Evolutionary conservation across 2,329 filamentous ascomycete genomes (phyloP), one percentile per base, ranked within the genome.

Genomic region (Neopestalotiopsis sp.): DNA sequence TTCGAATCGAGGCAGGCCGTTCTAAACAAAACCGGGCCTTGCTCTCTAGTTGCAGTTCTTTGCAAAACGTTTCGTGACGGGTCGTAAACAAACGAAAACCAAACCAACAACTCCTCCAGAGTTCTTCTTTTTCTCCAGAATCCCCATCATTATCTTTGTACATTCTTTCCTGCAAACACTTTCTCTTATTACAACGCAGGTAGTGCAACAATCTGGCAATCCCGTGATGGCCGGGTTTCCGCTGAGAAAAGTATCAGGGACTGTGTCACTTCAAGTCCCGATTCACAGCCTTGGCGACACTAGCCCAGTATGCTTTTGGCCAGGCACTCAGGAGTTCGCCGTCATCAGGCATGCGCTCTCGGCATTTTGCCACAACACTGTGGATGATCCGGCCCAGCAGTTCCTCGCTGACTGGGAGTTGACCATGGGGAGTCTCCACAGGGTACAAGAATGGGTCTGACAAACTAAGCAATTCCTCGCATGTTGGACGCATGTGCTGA

Each of bases 371-470:
- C 17, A 89, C 88, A 24, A 91, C 88, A 74, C 87, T 90, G 79
- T 90, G 86, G 69, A 91, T 86, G 72, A 91, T 89, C 61, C 88
- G 81, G 40, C 85, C 85, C 38, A 91, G 83, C 65, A 91, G 79
- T 73, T 91, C 89, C 76, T 91, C 88, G 20, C 88, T 88, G 66
- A 91, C 85, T 4, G 89, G 88, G 17, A 91, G 78, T 12, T 87
- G 83, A 70, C 84, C 84, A 14, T 87, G 86, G 59, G 83, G 81
- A 7, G 87, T 81, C 75, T 90, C 89, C 42, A 83, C 82, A 0
- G 91, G 91, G 73, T 91, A 89, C 49, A 92, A 76, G 76, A 92
- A 92, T 3, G 88, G 85, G 73, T 92, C 90, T 2, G 83, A 82
- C 13, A 86, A 82, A 45, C 85, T 80, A 0, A 93, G 81, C 20